phyloP scores from a whole-genome alignment of 1,284 basidiomycete species.

The Fomitiporia mediterranea region DNA sequence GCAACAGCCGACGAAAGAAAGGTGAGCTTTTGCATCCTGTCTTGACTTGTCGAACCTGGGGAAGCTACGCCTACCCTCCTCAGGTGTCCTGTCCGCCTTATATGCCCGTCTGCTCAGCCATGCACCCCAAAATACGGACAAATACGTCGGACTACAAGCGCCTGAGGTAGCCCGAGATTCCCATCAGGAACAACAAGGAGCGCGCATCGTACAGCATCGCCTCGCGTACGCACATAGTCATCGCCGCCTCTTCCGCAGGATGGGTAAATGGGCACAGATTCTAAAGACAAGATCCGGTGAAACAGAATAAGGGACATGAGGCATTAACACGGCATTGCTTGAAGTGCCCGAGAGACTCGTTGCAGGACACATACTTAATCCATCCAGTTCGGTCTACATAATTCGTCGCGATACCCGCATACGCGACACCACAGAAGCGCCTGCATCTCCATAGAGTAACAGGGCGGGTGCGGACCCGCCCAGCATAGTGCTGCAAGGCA shows the following conservation, averaged over 20 bases:
- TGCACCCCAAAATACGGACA: neutral
- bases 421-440: too few species aligned
- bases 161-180: neutral
- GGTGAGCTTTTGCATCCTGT: conserved; percentile 1
- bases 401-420: too few species aligned
- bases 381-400: neutral
- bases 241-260: too few species aligned
- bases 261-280: too few species aligned
- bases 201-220: neutral
- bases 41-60: neutral
- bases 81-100: neutral
- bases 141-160: neutral
- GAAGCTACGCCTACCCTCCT: neutral
- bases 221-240: too few species aligned
- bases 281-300: neutral
- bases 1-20: conserved; percentile 2
- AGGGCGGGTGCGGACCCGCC: too few species aligned
- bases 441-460: too few species aligned
- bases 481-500: too few species aligned
- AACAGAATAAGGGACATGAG: neutral
- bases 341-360: neutral
- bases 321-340: neutral
- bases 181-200: neutral
- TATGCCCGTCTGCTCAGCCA: neutral
- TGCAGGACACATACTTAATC: neutral